Evolutionary conservation across 257 asterid species (phyloP), one percentile per base, ranked within the genome.

Genomic region (Knoxia roxburghii): DNA sequence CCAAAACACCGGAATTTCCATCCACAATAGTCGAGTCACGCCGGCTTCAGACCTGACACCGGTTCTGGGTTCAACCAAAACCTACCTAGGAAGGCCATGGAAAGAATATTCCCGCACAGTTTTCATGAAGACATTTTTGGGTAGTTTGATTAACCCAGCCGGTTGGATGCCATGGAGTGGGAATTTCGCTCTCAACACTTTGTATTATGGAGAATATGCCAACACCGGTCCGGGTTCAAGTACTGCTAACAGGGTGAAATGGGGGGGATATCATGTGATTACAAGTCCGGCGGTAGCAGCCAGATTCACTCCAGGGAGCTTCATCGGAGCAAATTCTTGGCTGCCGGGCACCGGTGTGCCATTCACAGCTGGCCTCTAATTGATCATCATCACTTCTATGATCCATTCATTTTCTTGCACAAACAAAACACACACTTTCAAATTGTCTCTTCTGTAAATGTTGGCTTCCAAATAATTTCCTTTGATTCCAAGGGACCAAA

Each of bases 111-210:
- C 99, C 0, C 74, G 96, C 0, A 86, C 96, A 0, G 92, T 93
- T 0, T 76, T 83, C 52, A 83, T 93, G 97, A 85, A 77, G 70
- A 86, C 90, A 0, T 73, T 29, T 18, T 14, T 93, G 37, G 99
- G 85, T 48, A 67, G 90, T 4, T 69, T 88, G 75, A 80, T 93
- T 8, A 23, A 74, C 62, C 89, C 96, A 14, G 83, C 82, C 13
- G 99, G 99, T 30, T 93, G 99, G 99, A 48, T 79, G 79, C 88
- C 91, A 1, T 93, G 99, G 99, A 79, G 81, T 65, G 99, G 99
- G 43, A 76, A 70, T 59, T 93, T 90, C 33, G 96, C 99, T 4
- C 71, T 90, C 11, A 59, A 69, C 6, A 93, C 99, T 2, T 64
- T 93, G 64, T 90, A 85, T 14, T 90, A 90, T 35, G 99, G 87